Evolutionary conservation across 148 eudicot species (phyloP).

Genomic region (Rhododendron henanense): DNA sequence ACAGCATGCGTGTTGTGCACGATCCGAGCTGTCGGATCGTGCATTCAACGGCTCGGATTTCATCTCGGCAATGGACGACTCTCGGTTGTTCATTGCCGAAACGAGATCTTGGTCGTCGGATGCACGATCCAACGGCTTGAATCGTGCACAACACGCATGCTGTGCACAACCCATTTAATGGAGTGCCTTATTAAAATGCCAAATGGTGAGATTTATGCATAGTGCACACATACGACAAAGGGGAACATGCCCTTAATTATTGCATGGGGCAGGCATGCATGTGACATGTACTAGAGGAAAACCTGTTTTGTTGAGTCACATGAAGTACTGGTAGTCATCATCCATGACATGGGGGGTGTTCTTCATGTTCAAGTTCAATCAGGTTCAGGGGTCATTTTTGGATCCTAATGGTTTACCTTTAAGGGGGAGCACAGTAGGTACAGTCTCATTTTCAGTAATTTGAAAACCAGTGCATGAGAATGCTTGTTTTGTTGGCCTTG

Average conservation of each 20-base stretch:
- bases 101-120: too few species aligned
- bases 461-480: neutral
- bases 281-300: neutral
- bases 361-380: neutral
- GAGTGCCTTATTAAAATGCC: neutral
- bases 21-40: too few species aligned
- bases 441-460: neutral
- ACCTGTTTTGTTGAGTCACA: constrained; percentile 4
- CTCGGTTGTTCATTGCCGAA: too few species aligned
- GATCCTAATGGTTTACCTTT: neutral
- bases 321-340: neutral
- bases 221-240: neutral
- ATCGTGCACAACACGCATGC: too few species aligned
- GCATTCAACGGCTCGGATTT: too few species aligned
- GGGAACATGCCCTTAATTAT: neutral
- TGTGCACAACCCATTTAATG: too few species aligned
- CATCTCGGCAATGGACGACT: too few species aligned
- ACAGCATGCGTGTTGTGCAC: too few species aligned
- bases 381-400: neutral
- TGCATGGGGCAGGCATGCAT: constrained; percentile 6
- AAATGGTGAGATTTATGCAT: neutral
- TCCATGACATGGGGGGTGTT: neutral
- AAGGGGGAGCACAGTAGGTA: neutral
- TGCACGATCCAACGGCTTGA: too few species aligned
- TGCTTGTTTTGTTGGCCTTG: neutral